Evolutionary conservation across 1,284 basidiomycete genomes (phyloP), one percentile per base, ranked within the genome.

Genomic region (Ganoderma multipileum): DNA sequence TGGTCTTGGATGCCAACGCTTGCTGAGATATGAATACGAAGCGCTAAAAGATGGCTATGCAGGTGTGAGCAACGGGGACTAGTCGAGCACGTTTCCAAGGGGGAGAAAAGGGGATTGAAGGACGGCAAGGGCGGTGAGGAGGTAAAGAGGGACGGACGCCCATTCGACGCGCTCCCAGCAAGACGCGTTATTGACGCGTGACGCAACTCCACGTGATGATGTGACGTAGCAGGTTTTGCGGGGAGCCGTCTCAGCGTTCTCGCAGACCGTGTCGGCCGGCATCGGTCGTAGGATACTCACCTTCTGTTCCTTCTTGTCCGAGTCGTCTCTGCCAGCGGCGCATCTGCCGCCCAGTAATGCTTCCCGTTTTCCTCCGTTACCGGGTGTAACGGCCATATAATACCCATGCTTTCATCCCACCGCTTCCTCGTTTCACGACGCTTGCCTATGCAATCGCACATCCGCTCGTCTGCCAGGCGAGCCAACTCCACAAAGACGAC

Each of bases 171-270:
- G 68, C 44, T 68, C 63, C 55, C 55, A 61, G 66, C 61, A 55
- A 33, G 59, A 68, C 70, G 70, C 60, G 67, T 57, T 63, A 63
- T 55, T 55, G 66, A 72, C 68, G 68, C 71, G 71, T 70, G 71
- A 69, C 68, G 41, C 50, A 59, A 11, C 9, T 47, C 28, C 63
- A 64, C 62, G 63, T 68, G 63, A 60, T 39, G 26, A 0, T 42
- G 39, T 60, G 58, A 59, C 55, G 20, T 18, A 33, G 18, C 3
- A 38, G 33, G 50, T 54, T 28, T 2, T 54, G 52, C 26, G 52
- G 28, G 52, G 52, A 28, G 52, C 52, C 44, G 44, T 47, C 44
- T 47, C 44, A 23, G 50, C 16, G 11, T 30, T 39, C 9, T 59
- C 50, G 61, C 18, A 47, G 0, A 11, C 52, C 20, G 2, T 26